Evolutionary conservation across 306 rosid genomes (phyloP), one percentile per base, ranked within the genome.

Genomic region (Rubus parviflorus): DNA sequence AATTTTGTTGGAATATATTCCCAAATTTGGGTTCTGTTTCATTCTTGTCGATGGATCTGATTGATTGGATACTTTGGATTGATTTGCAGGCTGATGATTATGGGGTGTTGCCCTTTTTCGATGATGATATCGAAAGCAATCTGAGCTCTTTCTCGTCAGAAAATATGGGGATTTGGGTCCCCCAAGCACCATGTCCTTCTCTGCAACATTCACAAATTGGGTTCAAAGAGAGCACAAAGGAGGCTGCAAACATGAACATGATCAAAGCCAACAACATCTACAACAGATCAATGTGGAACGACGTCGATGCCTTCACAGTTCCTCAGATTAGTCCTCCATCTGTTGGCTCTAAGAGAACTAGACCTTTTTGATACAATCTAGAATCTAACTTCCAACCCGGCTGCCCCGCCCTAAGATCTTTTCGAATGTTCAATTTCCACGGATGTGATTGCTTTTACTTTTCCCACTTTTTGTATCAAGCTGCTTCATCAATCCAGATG

Each of bases 141-240:
- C 5, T 84, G 70, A 75, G 77, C 46, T 69, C 86, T 14, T 84
- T 87, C 62, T 58, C 93, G 12, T 49, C 87, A 0, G 84, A 83
- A 22, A 77, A 43, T 35, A 47, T 66, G 56, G 95, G 90, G 84
- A 75, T 87, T 23, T 91, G 99, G 97, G 98, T 96, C 80, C 99
- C 97, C 42, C 90, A 87, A 85, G 90, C 88, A 51, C 82, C 88
- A 40, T 42, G 84, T 63, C 81, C 84, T 49, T 7, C 25, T 25
- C 67, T 61, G 70, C 80, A 68, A 73, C 70, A 70, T 3, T 60
- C 92, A 38, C 86, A 84, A 15, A 80, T 42, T 19, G 89, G 74
- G 23, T 77, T 83, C 42, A 77, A 68, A 66, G 93, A 82, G 72
- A 68, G 66, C 15, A 65, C 47, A 54, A 88, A 89, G 70, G 89